Evolutionary conservation across 2,329 filamentous ascomycete genomes (phyloP), one percentile per base, ranked within the genome.

Genomic region (Ceratocystis huliohia): DNA sequence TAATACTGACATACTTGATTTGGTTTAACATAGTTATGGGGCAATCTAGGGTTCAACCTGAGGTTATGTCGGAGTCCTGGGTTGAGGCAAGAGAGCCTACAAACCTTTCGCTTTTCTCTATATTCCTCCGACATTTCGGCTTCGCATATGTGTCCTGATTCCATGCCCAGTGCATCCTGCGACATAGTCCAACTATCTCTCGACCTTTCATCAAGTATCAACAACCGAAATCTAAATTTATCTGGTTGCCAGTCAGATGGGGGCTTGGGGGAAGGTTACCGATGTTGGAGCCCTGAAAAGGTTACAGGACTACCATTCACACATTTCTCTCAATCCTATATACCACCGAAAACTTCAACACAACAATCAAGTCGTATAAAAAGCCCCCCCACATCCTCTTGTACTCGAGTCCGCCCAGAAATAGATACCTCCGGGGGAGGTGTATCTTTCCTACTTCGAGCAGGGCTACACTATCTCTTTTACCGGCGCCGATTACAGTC

Each of bases 51-150:
- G 33, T 59, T 68, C 3, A 62, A 64, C 33, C 48, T 68, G 65
- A 68, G 63, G 41, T 33, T 62, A 44, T 65, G 66, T 50, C 66
- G 45, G 3, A 45, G 61, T 56, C 41, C 62, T 61, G 46, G 30
- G 53, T 8, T 22, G 56, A 22, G 17, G 13, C 20, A 13, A 45
- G 30, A 63, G 33, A 41, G 37, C 61, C 25, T 22, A 7, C 56
- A 56, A 20, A 20, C 28, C 41, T 50, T 68, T 61, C 64, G 66
- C 15, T 68, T 68, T 57, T 68, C 66, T 20, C 37, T 68, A 20
- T 66, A 64, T 56, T 66, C 64, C 17, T 68, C 66, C 5, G 64
- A 68, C 57, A 66, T 68, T 46, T 41, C 66, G 4, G 66, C 66
- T 13, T 68, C 66, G n/a, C 66, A 68, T n/a, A 20, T 66, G 28